phyloP scores from a whole-genome alignment of 2,329 filamentous ascomycete genomes.

The Colletotrichum higginsianum region DNA sequence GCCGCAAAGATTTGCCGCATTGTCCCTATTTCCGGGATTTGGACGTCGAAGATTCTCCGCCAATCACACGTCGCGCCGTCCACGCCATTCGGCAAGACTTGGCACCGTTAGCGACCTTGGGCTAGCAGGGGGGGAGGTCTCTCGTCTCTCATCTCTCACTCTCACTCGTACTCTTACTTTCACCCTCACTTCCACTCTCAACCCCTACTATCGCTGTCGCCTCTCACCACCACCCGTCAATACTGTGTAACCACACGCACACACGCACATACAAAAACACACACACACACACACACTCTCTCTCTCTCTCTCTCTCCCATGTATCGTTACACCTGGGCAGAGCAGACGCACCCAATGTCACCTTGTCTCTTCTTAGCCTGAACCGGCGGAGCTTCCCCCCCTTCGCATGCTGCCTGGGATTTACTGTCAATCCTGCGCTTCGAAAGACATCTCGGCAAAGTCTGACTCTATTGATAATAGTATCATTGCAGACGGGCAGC shows the following conservation, averaged over 20 bases:
- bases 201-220: neutral
- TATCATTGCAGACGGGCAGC: neutral
- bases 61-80: constrained; percentile 25
- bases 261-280: no score
- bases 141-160: neutral
- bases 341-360: constrained; percentile 22
- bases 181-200: constrained; percentile 5
- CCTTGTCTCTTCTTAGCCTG: constrained; percentile 27
- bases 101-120: constrained; percentile 30
- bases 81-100: constrained; percentile 29
- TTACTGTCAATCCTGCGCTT: neutral
- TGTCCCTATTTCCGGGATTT: constrained; percentile 43
- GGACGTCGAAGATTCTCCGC: constrained; percentile 39
- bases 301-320: neutral
- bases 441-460: constrained; percentile 18
- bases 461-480: constrained; percentile 6
- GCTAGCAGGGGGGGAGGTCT: constrained; percentile 27
- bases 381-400: neutral
- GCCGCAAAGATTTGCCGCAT: constrained; percentile 41
- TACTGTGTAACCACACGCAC: neutral
- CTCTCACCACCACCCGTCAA: constrained; percentile 4
- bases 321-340: constrained; percentile 21
- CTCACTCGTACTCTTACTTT: neutral
- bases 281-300: no score
- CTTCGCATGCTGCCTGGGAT: neutral